These are phyloP conservation scores for Sarocladiaceae sp. DNA, from an alignment of 2,329 filamentous ascomycete genomes.

Conservation along the genomic window DNA sequence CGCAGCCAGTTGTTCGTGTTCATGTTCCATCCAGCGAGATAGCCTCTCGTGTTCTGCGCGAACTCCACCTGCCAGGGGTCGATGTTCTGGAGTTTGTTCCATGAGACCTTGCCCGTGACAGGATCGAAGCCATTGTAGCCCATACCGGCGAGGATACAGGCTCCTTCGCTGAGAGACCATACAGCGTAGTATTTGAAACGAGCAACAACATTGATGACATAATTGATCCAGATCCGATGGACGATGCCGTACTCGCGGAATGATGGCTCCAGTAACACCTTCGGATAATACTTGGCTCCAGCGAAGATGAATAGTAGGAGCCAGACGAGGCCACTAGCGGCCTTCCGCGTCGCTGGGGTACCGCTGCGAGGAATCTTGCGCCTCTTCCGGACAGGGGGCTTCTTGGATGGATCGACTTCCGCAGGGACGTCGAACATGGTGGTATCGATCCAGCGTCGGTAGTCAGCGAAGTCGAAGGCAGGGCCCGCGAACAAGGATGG, in stretches of 20 bases:
- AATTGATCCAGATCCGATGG: constrained; percentile 68
- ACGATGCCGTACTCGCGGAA: constrained; percentile 64
- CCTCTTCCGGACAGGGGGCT: constrained; percentile 79
- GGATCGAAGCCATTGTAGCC: constrained; percentile 92
- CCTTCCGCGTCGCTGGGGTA: constrained; percentile 75
- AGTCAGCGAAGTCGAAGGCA: constrained; percentile 91
- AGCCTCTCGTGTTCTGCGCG: constrained; percentile 89
- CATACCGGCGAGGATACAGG: constrained; percentile 87
- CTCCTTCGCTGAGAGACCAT: constrained; percentile 87
- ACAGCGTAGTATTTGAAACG: constrained; percentile 96
- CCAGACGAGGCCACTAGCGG: constrained; percentile 67
- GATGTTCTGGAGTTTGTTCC: constrained; percentile 85
- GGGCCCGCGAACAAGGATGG: constrained; percentile 84
- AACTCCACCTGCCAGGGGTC: constrained; percentile 78
- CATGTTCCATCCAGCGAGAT: constrained; percentile 93
- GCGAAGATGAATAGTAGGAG: constrained; percentile 72
- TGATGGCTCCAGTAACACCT: constrained; percentile 56
- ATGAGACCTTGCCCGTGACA: constrained; percentile 75
- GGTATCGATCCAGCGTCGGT: constrained; percentile 85
- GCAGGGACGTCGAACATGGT: constrained; percentile 87
- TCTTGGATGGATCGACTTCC: constrained; percentile 76
- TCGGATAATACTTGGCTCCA: constrained; percentile 57
- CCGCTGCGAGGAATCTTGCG: constrained; percentile 88
- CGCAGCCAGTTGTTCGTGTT: constrained; percentile 96
- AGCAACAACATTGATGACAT: constrained; percentile 76